Evolutionary conservation across 2,329 filamentous ascomycete species (phyloP).

Genomic region (Fusarium sp.): DNA sequence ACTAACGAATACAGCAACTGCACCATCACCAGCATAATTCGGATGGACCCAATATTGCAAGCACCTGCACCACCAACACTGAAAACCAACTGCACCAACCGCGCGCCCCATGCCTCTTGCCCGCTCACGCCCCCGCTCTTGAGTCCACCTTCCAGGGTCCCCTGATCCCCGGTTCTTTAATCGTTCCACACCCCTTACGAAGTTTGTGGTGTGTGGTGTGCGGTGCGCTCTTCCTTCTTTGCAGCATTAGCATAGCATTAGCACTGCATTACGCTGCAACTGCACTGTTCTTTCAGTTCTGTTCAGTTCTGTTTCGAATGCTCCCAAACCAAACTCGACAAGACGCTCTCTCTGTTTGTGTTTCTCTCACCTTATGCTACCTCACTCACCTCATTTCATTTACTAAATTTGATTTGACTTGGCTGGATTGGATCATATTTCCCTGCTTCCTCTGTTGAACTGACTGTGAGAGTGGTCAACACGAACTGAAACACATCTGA

Average conservation of each 20-base stretch:
- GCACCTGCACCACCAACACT: constrained; percentile 7
- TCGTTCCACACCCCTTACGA: constrained; percentile 30
- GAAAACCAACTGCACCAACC: constrained; percentile 36
- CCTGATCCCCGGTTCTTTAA: constrained; percentile 31
- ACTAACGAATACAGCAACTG: no score
- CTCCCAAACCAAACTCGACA: constrained; percentile 26
- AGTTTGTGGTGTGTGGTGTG: constrained; percentile 8
- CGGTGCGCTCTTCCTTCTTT: constrained; percentile 17
- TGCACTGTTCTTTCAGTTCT: constrained; percentile 14
- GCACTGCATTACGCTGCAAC: constrained; percentile 10
- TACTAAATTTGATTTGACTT: background rate
- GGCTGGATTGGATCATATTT: background rate
- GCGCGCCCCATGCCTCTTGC: constrained; percentile 42
- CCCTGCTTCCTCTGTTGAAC: constrained; percentile 6
- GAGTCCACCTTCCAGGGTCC: constrained; percentile 34
- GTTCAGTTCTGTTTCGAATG: constrained; percentile 35
- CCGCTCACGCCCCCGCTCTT: constrained; percentile 30
- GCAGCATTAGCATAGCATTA: constrained; percentile 6
- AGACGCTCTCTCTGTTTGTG: constrained; percentile 1
- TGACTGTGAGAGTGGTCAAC: constrained; percentile 11
- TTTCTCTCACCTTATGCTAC: background rate
- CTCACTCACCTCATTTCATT: constrained; percentile 19
- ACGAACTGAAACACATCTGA: constrained; percentile 34
- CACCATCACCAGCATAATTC: constrained; percentile 5
- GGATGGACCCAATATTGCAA: background rate